These are phyloP conservation scores for Xanthoceras sorbifolium DNA, from an alignment of 345 rosid genomes.

Conservation along the genomic window DNA sequence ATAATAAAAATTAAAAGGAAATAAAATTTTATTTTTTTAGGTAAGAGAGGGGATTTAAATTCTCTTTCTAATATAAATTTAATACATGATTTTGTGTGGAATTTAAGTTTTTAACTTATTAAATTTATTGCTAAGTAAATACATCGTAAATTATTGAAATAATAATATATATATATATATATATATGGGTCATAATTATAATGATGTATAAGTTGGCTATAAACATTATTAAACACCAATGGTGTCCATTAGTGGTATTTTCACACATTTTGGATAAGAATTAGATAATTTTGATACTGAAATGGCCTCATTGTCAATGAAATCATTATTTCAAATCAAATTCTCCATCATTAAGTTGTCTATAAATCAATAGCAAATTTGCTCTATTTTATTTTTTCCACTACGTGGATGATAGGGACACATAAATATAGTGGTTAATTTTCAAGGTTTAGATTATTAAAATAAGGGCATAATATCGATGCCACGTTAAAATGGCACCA, in stretches of 20 bases:
- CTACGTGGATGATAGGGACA: neutral
- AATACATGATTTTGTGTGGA: no score
- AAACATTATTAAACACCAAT: neutral
- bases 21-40: no score
- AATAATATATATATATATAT: neutral
- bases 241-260: neutral
- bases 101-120: neutral
- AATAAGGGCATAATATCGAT: neutral
- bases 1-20: no score
- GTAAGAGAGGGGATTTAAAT: no score
- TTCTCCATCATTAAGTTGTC: neutral
- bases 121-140: no score
- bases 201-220: neutral
- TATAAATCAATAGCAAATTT: neutral
- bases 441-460: neutral
- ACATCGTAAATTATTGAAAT: no score
- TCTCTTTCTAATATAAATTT: no score
- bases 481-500: neutral
- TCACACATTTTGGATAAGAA: slow-evolving; percentile 4
- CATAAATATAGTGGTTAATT: neutral
- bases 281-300: neutral
- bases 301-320: neutral
- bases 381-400: neutral
- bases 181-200: neutral
- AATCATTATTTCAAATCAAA: neutral